Percentiles rank a stretch among this genome's conserved stretches.
phyloP scores from a whole-genome alignment of 305 asterid species.

The Fraxinus sp. region DNA sequence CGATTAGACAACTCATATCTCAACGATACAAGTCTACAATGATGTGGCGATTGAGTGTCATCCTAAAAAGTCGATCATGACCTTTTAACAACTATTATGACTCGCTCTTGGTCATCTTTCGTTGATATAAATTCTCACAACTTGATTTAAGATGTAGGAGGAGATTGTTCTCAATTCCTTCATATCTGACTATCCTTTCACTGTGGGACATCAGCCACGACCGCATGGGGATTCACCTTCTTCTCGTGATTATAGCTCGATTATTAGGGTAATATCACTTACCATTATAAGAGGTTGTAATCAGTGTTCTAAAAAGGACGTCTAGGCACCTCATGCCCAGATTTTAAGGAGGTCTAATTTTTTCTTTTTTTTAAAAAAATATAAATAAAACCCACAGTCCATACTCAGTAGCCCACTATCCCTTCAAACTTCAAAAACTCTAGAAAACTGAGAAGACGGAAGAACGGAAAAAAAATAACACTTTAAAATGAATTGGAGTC shows the following conservation, averaged over 20 bases:
- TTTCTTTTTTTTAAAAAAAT: too few species aligned
- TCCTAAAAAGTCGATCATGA: not conserved
- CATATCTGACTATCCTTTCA: not conserved
- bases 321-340: too few species aligned
- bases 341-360: too few species aligned
- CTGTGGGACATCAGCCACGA: not conserved
- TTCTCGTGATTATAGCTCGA: not conserved
- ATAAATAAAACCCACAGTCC: too few species aligned
- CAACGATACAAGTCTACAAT: not conserved
- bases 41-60: not conserved
- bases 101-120: not conserved
- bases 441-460: too few species aligned
- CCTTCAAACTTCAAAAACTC: too few species aligned
- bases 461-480: too few species aligned
- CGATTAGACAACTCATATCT: not conserved
- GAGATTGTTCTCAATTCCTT: not conserved
- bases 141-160: not conserved
- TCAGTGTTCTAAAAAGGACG: too few species aligned
- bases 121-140: not conserved
- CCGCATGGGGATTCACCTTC: not conserved
- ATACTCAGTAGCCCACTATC: too few species aligned
- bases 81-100: too few species aligned
- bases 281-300: not conserved
- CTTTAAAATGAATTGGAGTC: too few species aligned
- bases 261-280: not conserved